These are phyloP conservation scores for Melocanna baccifera DNA, from an alignment of 176 grass and related monocot genomes.

Conservation along the genomic window DNA sequence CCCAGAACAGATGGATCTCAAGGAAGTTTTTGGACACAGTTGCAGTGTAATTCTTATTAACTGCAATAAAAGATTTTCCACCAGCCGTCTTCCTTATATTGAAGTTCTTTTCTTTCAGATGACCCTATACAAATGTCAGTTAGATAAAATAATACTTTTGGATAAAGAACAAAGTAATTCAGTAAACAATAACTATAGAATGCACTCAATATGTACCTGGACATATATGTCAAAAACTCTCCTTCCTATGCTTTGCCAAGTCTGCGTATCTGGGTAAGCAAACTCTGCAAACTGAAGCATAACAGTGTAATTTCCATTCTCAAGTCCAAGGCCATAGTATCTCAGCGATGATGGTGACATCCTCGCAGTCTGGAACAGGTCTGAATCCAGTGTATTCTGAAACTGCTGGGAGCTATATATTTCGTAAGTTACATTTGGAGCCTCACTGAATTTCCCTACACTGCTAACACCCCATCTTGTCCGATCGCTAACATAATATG, in stretches of 20 bases:
- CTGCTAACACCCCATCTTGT: constrained; percentile 75
- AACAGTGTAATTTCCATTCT: no score
- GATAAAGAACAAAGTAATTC: neutral
- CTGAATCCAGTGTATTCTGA: no score
- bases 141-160: neutral
- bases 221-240: constrained; percentile 91
- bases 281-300: no score
- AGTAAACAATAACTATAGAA: neutral
- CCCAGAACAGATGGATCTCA: constrained; percentile 95
- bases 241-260: constrained; percentile 59
- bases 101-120: constrained; percentile 68
- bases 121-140: constrained; percentile 55
- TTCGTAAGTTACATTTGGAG: constrained; percentile 34
- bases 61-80: constrained; percentile 56
- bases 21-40: constrained; percentile 79
- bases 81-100: constrained; percentile 71
- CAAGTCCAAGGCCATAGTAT: no score
- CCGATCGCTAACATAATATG: constrained; percentile 46
- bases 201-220: constrained; percentile 32
- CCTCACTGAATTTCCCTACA: constrained; percentile 59
- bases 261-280: constrained; percentile 8
- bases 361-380: no score
- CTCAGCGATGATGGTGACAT: no score
- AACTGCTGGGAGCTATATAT: constrained; percentile 18
- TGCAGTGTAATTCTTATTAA: constrained; percentile 45